Evolutionary conservation across 805 yeast species (phyloP).

Genomic region (Wickerhamiella sorbophila): DNA sequence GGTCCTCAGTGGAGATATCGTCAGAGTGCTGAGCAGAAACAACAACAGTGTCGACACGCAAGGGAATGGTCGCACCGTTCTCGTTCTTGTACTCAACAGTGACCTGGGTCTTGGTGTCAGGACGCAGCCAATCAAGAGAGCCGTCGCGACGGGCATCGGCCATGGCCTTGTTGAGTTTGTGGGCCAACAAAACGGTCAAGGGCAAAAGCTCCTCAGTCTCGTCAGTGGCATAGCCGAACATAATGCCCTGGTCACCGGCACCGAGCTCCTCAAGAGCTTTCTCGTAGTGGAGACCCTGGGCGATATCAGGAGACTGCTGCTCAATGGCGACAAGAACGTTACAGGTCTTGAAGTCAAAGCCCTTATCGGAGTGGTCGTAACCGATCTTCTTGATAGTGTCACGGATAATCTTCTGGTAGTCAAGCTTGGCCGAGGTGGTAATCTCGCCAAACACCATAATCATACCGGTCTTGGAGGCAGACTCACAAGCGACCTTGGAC

Average conservation of each 20-base stretch:
- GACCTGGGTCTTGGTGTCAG: slow-evolving; percentile 99
- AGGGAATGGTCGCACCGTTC: slow-evolving; percentile 88
- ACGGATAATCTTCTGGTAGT: slow-evolving; percentile 94
- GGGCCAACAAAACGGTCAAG: slow-evolving; percentile 84
- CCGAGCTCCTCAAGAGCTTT: slow-evolving; percentile 90
- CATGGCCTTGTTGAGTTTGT: slow-evolving; percentile 90
- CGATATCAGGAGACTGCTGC: slow-evolving; percentile 98
- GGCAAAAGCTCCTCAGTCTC: slow-evolving; percentile 98
- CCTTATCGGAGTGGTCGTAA: slow-evolving; percentile 89
- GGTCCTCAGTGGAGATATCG: slow-evolving; percentile 81
- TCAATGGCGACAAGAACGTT: slow-evolving; percentile 97
- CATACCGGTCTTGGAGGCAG: slow-evolving; percentile 99
- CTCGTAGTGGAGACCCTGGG: slow-evolving; percentile 97
- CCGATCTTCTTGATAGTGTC: slow-evolving; percentile 98
- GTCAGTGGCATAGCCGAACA: slow-evolving; percentile 99
- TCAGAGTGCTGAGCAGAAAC: slow-evolving; percentile 98
- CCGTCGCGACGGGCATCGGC: slow-evolving; percentile 97
- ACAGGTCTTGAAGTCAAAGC: slow-evolving; percentile 98
- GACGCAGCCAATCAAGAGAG: slow-evolving; percentile 90
- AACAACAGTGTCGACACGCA: slow-evolving; percentile 95
- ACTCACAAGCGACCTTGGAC: slow-evolving; percentile 98
- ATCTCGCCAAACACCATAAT: slow-evolving; percentile 99
- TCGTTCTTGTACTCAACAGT: slow-evolving; percentile 92
- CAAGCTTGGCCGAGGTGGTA: slow-evolving; percentile 89
- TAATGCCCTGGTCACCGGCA: slow-evolving; percentile 99